Evolutionary conservation across 73 alveolate species (phyloP).

Genomic region (Tetrahymena thermophila): DNA sequence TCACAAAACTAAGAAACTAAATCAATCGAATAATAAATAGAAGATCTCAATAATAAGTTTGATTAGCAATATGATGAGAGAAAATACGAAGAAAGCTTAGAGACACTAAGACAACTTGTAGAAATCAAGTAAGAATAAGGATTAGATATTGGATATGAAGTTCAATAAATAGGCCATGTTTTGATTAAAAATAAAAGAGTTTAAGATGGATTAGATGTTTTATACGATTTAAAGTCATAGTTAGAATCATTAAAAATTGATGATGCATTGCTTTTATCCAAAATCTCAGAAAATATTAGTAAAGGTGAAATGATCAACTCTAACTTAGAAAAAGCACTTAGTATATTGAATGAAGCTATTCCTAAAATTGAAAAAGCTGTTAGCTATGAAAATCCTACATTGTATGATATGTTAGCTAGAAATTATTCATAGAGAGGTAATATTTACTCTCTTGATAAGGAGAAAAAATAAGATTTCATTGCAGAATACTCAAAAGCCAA

Average conservation of each 20-base stretch:
- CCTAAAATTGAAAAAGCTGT: background rate
- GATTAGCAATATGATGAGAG: background rate
- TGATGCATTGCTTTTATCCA: background rate
- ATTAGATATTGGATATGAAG: background rate
- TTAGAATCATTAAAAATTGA: background rate
- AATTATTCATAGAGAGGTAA: background rate
- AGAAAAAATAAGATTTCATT: background rate
- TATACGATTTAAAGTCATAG: background rate
- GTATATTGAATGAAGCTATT: background rate
- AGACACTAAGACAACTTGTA: background rate
- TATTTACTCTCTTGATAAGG: background rate
- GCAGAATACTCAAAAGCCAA: background rate
- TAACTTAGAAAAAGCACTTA: background rate
- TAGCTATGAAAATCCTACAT: background rate
- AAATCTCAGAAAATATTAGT: background rate
- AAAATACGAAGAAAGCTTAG: background rate
- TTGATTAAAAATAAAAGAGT: background rate
- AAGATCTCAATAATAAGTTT: background rate
- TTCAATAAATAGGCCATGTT: background rate
- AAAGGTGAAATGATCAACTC: background rate
- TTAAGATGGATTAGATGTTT: background rate
- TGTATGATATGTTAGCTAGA: background rate
- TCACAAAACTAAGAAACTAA: background rate
- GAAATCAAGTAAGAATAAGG: background rate
- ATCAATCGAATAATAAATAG: background rate